Percentiles rank a stretch among this genome's conserved stretches.
phyloP scores from a whole-genome alignment of 2,329 filamentous ascomycete species.

The Pezizomycotina sp. region DNA sequence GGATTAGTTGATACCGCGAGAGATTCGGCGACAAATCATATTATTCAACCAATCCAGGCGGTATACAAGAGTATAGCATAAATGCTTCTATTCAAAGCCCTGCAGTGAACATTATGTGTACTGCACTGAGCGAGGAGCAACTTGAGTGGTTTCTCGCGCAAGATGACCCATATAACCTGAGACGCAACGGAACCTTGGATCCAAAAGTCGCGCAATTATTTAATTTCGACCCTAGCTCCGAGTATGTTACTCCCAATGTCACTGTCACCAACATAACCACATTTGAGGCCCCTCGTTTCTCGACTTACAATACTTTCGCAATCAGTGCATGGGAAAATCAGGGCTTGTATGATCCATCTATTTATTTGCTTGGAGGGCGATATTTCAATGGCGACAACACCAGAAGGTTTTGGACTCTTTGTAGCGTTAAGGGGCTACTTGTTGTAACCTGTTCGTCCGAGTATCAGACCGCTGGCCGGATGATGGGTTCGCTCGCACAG shows the following conservation, averaged over 20 bases:
- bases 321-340: no score
- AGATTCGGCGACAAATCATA: slow-evolving; percentile 42
- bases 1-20: slow-evolving; percentile 49
- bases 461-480: no score
- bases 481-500: no score
- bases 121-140: slow-evolving; percentile 43
- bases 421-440: no score
- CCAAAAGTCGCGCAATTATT: slow-evolving; percentile 7
- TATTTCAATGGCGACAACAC: no score
- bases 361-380: no score
- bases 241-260: slow-evolving; percentile 23
- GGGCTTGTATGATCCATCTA: no score
- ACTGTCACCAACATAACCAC: no score
- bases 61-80: slow-evolving; percentile 51
- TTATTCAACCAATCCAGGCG: slow-evolving; percentile 52
- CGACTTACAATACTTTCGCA: no score
- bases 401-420: no score
- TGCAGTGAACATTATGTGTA: slow-evolving; percentile 55
- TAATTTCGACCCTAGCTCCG: slow-evolving; percentile 30
- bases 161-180: neutral
- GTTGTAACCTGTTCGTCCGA: no score
- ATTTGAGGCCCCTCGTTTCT: slow-evolving; percentile 12
- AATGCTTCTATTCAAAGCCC: slow-evolving; percentile 54
- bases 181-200: slow-evolving; percentile 6
- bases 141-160: slow-evolving; percentile 29